Evolutionary conservation across 2,329 filamentous ascomycete species (phyloP), one percentile per base, ranked within the genome.

Genomic region (Beauveria bassiana): DNA sequence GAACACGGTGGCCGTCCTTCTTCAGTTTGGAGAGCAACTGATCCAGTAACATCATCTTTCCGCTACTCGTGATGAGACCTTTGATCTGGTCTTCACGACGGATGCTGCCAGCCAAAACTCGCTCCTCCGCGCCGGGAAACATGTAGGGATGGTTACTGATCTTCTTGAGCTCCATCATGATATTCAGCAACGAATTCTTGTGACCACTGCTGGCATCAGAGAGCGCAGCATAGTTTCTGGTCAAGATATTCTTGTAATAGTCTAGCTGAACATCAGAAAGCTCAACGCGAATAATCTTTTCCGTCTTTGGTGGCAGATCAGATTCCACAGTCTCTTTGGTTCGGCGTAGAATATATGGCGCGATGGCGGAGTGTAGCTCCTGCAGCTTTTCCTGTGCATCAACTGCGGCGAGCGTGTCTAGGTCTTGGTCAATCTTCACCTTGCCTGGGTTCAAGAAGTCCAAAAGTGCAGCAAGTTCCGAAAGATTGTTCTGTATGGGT

Each of bases 101-200:
- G 59, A 84, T 83, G 69, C 88, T 92, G 16, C 90, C 91, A 63
- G 85, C 87, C 56, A 98, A 76, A 14, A 98, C 90, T 67, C 89
- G 90, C 62, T 96, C 90, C 72, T 99, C 95, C 2, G 92, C 93
- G 65, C 92, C 93, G 2, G 90, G 89, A 68, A 99, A 98, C 88
- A 99, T 96, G 77, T 97, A 96, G 1, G 95, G 93, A 71, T 99
- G 95, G 70, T 99, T 99, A 77, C 93, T 98, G 72, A 95, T 92
- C 75, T 99, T 99, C 79, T 99, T 99, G 70, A 99, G 76, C 74
- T 99, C 95, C 95, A 99, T 99, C 86, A 99, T 97, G 72, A 99
- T 95, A 75, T 99, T 99, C 65, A 99, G 79, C 16, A 99, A 78
- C 0, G 93, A 98, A 67, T 96, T 93, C 75, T 96, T 98, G 73